phyloP scores from a whole-genome alignment of 2,329 filamentous ascomycete species.

The Pseudogymnoascus sp. region DNA sequence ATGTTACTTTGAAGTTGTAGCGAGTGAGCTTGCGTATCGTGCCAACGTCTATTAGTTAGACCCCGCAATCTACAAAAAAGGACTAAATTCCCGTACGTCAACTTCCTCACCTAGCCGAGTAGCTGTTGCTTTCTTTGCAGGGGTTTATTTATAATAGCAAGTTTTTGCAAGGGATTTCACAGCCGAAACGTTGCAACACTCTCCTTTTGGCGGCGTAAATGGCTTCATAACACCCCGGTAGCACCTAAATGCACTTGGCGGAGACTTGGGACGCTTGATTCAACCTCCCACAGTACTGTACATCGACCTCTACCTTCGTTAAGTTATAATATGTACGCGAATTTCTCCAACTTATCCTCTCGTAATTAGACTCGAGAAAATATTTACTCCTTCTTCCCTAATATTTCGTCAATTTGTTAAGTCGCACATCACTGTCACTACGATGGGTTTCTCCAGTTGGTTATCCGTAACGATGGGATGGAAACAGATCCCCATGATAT shows the following conservation, averaged over 20 bases:
- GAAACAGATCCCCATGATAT: constrained; percentile 8
- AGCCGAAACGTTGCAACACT: not conserved
- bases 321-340: not conserved
- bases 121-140: not conserved
- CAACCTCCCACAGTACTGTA: not conserved
- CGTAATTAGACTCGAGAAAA: not conserved
- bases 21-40: not conserved
- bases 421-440: not conserved
- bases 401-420: not conserved
- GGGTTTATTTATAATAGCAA: not conserved
- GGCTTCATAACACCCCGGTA: not conserved
- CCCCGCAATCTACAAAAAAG: not conserved
- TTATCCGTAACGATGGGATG: constrained; percentile 11
- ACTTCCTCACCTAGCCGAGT: not conserved
- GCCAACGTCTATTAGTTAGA: not conserved
- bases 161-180: not conserved
- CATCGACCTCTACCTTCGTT: not conserved
- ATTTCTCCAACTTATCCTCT: not conserved
- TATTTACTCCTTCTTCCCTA: not conserved
- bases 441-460: not conserved
- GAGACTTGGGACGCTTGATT: constrained; percentile 1
- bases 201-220: not conserved
- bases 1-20: not conserved
- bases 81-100: not conserved
- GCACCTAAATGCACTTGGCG: not conserved